phyloP scores from a whole-genome alignment of 73 alveolate species.

The Paramecium tetraurelia region DNA sequence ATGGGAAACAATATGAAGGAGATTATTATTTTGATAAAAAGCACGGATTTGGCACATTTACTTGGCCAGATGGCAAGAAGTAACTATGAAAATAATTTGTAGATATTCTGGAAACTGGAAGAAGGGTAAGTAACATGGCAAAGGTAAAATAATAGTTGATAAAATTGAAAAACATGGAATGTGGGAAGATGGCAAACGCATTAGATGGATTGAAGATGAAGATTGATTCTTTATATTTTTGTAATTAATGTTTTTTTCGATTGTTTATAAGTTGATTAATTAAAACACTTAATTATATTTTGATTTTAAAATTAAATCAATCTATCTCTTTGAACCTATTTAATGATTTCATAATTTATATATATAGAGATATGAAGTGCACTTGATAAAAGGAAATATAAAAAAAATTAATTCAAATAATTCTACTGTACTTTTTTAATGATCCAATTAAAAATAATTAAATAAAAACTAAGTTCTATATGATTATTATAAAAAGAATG shows the following conservation, averaged over 20 bases:
- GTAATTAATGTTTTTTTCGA: background rate
- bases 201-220: slow-evolving; percentile 41
- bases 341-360: background rate
- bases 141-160: slow-evolving; percentile 41
- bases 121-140: slow-evolving; percentile 59
- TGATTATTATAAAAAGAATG: too few species aligned
- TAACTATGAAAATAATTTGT: background rate
- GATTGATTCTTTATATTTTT: background rate
- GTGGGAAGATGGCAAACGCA: slow-evolving; percentile 74
- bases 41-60: slow-evolving; percentile 55
- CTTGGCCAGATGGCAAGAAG: slow-evolving; percentile 63
- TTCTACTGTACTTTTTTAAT: too few species aligned
- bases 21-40: slow-evolving; percentile 61
- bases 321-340: background rate
- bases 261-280: background rate
- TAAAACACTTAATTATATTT: too few species aligned
- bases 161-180: slow-evolving; percentile 62
- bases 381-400: too few species aligned
- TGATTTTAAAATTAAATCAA: background rate
- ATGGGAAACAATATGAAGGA: slow-evolving; percentile 76
- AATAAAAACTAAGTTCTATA: too few species aligned
- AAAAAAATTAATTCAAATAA: too few species aligned
- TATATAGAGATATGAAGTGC: too few species aligned
- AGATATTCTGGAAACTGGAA: slow-evolving; percentile 58
- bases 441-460: too few species aligned